phyloP scores from a whole-genome alignment of 192 early-diverging fungal species.

The Backusella circina region DNA sequence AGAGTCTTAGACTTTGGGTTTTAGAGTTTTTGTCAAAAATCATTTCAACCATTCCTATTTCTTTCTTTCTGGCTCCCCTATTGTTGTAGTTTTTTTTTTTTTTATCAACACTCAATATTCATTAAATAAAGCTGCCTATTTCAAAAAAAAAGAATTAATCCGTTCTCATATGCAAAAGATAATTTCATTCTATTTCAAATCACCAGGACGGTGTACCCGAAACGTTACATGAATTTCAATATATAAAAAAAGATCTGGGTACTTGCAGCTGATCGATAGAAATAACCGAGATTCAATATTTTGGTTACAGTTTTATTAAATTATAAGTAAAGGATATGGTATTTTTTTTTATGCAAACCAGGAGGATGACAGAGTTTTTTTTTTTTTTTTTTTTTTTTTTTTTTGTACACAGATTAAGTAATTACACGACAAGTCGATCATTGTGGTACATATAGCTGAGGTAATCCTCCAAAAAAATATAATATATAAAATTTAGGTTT shows the following conservation, averaged over 20 bases:
- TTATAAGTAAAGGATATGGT: slow-evolving; percentile 91
- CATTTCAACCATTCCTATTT: no score
- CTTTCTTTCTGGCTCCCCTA: no score
- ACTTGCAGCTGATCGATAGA: slow-evolving; percentile 91
- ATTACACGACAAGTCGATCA: background rate
- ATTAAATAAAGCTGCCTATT: no score
- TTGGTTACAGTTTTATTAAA: slow-evolving; percentile 90
- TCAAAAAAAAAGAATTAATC: no score
- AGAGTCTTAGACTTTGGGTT: no score
- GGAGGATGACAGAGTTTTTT: slow-evolving; percentile 77
- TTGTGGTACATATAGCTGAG: background rate
- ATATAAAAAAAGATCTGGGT: slow-evolving; percentile 98
- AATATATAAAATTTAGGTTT: background rate
- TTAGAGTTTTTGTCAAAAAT: no score
- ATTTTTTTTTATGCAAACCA: slow-evolving; percentile 86
- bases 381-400: no score
- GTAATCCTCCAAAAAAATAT: background rate
- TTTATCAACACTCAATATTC: no score
- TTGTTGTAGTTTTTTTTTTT: no score
- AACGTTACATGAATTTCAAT: slow-evolving; percentile 81
- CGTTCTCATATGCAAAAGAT: no score
- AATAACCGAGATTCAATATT: slow-evolving; percentile 98
- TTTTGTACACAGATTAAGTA: slow-evolving; percentile 59
- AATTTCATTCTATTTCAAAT: no score
- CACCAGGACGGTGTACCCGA: slow-evolving; percentile 94